These are phyloP conservation scores for Talaromyces sp. DNA, from an alignment of 2,329 filamentous ascomycete genomes.

Conservation along the genomic window DNA sequence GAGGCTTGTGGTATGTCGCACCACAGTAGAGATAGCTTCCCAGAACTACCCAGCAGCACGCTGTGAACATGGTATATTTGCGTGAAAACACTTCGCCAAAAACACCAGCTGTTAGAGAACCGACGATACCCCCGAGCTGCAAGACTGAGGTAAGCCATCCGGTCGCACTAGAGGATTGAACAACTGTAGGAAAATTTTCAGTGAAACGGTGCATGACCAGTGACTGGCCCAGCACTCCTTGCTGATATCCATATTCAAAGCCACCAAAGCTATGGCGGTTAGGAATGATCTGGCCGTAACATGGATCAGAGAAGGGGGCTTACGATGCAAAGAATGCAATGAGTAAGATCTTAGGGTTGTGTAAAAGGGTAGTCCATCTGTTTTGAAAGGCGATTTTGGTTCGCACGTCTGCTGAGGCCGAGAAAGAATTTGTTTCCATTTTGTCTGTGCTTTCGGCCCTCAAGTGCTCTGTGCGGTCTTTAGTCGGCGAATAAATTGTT, in stretches of 20 bases:
- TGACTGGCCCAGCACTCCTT: conserved; percentile 38
- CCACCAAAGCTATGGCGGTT: conserved; percentile 34
- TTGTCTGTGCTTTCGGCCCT: no score
- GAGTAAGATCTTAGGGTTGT: conserved; percentile 45
- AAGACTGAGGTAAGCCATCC: conserved; percentile 49
- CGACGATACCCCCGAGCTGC: conserved; percentile 45
- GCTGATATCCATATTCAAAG: conserved; percentile 47
- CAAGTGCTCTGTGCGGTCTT: no score
- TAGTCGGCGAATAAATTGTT: no score
- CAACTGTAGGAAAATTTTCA: conserved; percentile 41
- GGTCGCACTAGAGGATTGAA: conserved; percentile 33
- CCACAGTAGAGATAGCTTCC: conserved; percentile 34
- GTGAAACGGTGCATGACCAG: conserved; percentile 49
- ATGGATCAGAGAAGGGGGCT: background rate
- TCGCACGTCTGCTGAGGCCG: no score
- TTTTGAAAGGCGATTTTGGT: no score
- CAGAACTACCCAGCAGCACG: conserved; percentile 44
- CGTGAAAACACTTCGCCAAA: conserved; percentile 48
- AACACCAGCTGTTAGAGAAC: conserved; percentile 40
- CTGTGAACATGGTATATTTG: conserved; percentile 49
- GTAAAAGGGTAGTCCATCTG: no score
- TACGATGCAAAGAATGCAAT: conserved; percentile 48
- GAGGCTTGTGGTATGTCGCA: conserved; percentile 17
- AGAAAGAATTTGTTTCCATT: no score
- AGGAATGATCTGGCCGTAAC: background rate